Evolutionary conservation across 148 eudicot species (phyloP), one percentile per base, ranked within the genome.

Genomic region (Limonium bicolor): DNA sequence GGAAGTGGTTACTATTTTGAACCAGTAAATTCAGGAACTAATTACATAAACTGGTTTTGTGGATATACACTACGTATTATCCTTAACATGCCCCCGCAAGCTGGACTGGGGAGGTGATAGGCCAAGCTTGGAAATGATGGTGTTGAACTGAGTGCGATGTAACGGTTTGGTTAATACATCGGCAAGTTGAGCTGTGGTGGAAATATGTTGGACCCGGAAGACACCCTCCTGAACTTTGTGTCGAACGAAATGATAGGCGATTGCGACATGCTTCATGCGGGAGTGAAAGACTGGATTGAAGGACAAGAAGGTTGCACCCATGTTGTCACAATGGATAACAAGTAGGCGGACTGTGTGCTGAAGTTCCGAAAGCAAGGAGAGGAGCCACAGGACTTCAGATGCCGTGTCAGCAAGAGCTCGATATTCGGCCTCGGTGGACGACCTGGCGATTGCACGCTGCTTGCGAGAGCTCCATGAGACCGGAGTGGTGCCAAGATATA

Each of bases 61-160:
- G n/a, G n/a, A n/a, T n/a, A n/a, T n/a, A n/a, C n/a, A n/a, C n/a
- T n/a, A n/a, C n/a, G n/a, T n/a, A n/a, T n/a, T n/a, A n/a, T n/a
- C n/a, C n/a, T n/a, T 50, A 34, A 16, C 7, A 35, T 34, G 29
- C 54, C 54, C 41, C 54, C 54, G 20, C 54, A 50, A 33, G 37
- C 15, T 35, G 42, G 41, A n/a, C 32, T 16, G 23, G 7, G 27
- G 13, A 9, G 14, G 5, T 2, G 54, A 34, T 1, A 50, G 41
- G 2, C 27, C 38, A 10, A 50, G 15, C 24, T 50, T 50, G 42
- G 27, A 13, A 1, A 16, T n/a, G 12, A 50, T 14, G 6, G 20
- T 0, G 20, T 12, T 19, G 20, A 51, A 51, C 9, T 0, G 14
- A 2, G 45, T 15, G 2, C 44, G 31, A 0, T n/a, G 22, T 1